A percentile compares a stretch with the other conserved stretches of the same genome.
Evolutionary conservation across 2,329 filamentous ascomycete genomes (phyloP).

Genomic region (Arthroderma sp.): DNA sequence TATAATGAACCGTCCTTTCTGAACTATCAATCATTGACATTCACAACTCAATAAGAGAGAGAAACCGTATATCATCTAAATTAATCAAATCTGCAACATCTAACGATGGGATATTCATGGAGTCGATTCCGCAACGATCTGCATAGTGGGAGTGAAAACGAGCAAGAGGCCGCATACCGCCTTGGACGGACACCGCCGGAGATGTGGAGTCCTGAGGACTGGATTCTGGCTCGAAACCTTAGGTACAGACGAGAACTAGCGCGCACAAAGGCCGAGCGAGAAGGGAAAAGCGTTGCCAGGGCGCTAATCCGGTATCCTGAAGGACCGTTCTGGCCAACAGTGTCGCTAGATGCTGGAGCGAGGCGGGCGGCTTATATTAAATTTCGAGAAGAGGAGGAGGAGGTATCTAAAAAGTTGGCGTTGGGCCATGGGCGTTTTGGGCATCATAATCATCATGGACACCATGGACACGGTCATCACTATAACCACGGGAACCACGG

Average conservation of each 20-base stretch:
- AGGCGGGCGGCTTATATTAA: too few species aligned
- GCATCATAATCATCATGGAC: too few species aligned
- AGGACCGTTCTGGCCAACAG: conserved; percentile 8
- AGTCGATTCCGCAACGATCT: conserved; percentile 7
- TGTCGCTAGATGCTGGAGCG: too few species aligned
- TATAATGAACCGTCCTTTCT: too few species aligned
- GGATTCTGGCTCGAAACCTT: conserved; percentile 9
- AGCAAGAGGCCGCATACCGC: conserved; percentile 2
- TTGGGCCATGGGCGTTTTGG: too few species aligned
- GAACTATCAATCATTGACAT: too few species aligned
- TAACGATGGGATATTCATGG: conserved; percentile 7
- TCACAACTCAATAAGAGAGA: too few species aligned
- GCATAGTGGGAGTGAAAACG: conserved; percentile 4
- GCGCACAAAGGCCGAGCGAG: conserved; percentile 1
- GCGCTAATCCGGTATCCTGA: conserved; percentile 5
- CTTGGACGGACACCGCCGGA: conserved; percentile 8
- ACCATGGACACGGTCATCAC: too few species aligned
- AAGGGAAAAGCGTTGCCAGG: neutral
- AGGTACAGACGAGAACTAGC: conserved; percentile 3
- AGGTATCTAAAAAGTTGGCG: too few species aligned
- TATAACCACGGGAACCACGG: too few species aligned
- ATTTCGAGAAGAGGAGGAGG: too few species aligned
- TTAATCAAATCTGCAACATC: neutral
- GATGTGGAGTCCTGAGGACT: conserved; percentile 10
- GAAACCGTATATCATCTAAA: neutral